Evolutionary conservation across 2,329 filamentous ascomycete species (phyloP).

Genomic region (Orbilia oligospora): DNA sequence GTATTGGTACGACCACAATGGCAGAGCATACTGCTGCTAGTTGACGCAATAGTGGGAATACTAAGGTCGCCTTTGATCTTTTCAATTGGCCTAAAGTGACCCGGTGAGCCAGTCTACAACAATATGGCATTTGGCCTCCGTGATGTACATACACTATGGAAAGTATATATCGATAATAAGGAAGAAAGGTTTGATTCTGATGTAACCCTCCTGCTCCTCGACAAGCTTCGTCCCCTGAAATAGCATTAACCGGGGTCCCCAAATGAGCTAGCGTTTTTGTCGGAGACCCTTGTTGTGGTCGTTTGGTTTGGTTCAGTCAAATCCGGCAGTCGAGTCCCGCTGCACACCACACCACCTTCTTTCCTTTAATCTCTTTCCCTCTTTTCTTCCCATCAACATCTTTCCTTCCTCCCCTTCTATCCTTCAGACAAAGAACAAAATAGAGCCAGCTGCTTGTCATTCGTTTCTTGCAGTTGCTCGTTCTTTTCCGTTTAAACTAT

Average conservation of each 20-base stretch:
- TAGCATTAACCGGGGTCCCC: conserved; percentile 8
- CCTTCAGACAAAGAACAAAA: conserved; percentile 1
- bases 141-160: no score
- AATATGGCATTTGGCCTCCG: neutral
- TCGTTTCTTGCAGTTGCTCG: conserved; percentile 61
- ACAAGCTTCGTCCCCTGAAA: conserved; percentile 23
- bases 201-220: conserved; percentile 24
- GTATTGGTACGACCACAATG: neutral
- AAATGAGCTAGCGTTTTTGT: neutral
- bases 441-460: conserved; percentile 52
- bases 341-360: conserved; percentile 4
- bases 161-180: neutral
- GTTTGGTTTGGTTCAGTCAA: neutral
- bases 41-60: conserved; percentile 19
- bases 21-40: no score
- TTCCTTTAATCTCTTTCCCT: conserved; percentile 13
- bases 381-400: conserved; percentile 6
- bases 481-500: conserved; percentile 25
- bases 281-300: no score
- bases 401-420: conserved; percentile 14
- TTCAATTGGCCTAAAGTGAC: no score
- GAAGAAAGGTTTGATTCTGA: neutral
- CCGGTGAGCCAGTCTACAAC: no score
- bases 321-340: conserved; percentile 46
- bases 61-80: neutral